Percentiles rank a stretch among this genome's conserved stretches.
Conservation (phyloP, 2,329 filamentous ascomycete genomes). For the Neonectria magnoliae region DNA sequence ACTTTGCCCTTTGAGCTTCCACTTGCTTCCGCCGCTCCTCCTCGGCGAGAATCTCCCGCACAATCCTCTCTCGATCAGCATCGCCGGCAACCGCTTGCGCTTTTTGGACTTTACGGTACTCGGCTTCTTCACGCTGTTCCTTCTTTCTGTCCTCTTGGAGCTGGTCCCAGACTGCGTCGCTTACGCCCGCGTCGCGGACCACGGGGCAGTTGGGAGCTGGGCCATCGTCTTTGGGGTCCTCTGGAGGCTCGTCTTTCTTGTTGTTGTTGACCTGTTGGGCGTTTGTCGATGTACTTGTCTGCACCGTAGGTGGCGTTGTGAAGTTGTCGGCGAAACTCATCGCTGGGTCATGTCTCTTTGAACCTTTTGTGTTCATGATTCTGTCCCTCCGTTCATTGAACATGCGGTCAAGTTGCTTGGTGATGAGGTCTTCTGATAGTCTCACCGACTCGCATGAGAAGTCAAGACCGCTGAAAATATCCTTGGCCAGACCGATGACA, state of each 20-base stretch:
- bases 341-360: fast-evolving
- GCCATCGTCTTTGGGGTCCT: constrained; percentile 11
- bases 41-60: constrained; percentile 35
- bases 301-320: neutral
- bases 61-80: constrained; percentile 49
- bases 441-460: constrained; percentile 15
- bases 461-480: constrained; percentile 55
- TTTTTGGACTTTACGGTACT: constrained; percentile 49
- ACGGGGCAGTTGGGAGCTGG: neutral
- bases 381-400: constrained; percentile 22
- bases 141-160: constrained; percentile 61
- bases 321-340: fast-evolving
- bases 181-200: constrained; percentile 66
- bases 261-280: neutral
- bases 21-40: constrained; percentile 51
- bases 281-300: neutral
- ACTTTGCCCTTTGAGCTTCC: constrained; percentile 55
- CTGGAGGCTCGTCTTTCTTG: constrained; percentile 8
- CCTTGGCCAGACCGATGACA: constrained; percentile 63
- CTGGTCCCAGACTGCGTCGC: constrained; percentile 69
- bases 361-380: constrained; percentile 26
- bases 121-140: constrained; percentile 50
- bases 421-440: constrained; percentile 33
- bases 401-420: constrained; percentile 38
- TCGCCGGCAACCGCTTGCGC: constrained; percentile 42